Evolutionary conservation across 163 green algal genomes (phyloP), one percentile per base, ranked within the genome.

Genomic region (Botryococcus braunii): DNA sequence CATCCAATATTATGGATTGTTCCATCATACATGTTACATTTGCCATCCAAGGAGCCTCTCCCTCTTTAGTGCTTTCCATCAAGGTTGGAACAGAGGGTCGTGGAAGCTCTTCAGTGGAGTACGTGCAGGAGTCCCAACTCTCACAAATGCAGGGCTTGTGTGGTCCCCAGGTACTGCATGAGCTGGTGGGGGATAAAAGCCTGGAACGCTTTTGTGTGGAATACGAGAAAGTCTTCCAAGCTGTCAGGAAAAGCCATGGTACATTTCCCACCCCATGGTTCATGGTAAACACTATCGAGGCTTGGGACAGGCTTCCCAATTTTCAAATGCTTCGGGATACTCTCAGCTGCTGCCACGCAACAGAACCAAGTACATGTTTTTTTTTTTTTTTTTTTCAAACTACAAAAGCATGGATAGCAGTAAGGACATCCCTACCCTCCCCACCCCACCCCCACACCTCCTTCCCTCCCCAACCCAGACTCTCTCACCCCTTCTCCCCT

Each of bases 211-310:
- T 96, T 63, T 66, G 86, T 0, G 75, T 86, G 7, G 89, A 96
- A 68, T 97, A 96, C 69, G 91, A 96, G 52, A 96, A 96, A 74
- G 75, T 97, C 0, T 84, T 90, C 69, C 70, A 86, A 7, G 80
- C 88, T 13, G 76, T 97, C 2, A 86, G 87, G 55, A 94, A 95
- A 67, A 93, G 86, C 0, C 86, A 96, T 65, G 89, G 86, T 91
- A 63, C 81, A 5, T 25, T 36, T 7, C 47, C 47, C 25, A 11
- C 47, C 41, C 6, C 2, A 25, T 23, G 46, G 29, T 17, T 66
- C 35, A 49, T 47, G 9, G 32, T n/a, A n/a, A 25, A 49, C 29
- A 11, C 11, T n/a, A 25, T 34, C 31, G 3, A 1, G 46, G 59
- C 34, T 66, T 47, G 23, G 23, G 34, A 17, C 25, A 1, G 13